A percentile compares a stretch with the other conserved stretches of the same genome.
Conservation (phyloP, 73 alveolate genomes). For the Stentor coeruleus region DNA sequence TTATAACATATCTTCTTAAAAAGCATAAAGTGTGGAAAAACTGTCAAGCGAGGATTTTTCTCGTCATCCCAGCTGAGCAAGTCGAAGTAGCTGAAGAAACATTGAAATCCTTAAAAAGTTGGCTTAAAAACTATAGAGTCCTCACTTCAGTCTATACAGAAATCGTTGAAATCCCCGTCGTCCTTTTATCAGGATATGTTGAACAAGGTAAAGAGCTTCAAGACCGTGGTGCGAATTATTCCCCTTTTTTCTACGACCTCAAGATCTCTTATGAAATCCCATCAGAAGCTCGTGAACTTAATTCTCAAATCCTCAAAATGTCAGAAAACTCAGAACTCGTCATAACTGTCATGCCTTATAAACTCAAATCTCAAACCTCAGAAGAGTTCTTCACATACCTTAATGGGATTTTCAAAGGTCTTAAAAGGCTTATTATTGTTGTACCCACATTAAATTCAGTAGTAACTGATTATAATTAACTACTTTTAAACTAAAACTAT, state of each 20-base stretch:
- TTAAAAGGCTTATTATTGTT: not conserved
- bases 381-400: not conserved
- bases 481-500: slow-evolving; percentile 45
- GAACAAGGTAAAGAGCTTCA: not conserved
- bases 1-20: slow-evolving; percentile 42
- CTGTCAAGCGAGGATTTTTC: slow-evolving; percentile 45
- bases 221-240: not conserved
- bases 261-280: not conserved
- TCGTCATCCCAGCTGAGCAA: slow-evolving; percentile 38
- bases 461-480: not conserved
- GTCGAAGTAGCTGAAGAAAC: slow-evolving; percentile 21
- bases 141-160: not conserved
- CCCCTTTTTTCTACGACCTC: not conserved
- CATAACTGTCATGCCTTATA: not conserved
- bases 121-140: not conserved
- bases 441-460: not conserved
- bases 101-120: not conserved
- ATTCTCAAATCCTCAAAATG: not conserved
- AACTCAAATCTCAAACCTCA: not conserved
- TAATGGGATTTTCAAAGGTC: not conserved
- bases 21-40: slow-evolving; percentile 44
- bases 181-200: not conserved
- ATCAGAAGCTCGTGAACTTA: not conserved
- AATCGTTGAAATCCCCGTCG: not conserved
- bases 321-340: not conserved